Evolutionary conservation across 768 basidiomycete species (phyloP).

Genomic region (Leccinellum albellum): DNA sequence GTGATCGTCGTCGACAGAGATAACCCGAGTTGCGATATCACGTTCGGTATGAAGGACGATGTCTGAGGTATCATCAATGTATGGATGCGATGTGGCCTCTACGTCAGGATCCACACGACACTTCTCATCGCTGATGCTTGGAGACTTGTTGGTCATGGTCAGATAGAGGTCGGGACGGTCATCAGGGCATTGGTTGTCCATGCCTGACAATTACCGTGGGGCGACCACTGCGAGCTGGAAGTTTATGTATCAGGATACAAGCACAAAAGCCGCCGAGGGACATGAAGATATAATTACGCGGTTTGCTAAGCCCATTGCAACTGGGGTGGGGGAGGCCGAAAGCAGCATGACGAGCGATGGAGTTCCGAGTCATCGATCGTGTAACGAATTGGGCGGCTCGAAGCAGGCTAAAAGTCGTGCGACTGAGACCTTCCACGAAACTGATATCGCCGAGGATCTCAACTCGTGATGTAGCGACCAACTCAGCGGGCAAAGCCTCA

Average conservation of each 20-base stretch:
- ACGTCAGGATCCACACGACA: conserved; percentile 29
- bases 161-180: background rate
- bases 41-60: conserved; percentile 38
- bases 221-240: background rate
- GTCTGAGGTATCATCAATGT: conserved; percentile 7
- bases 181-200: background rate
- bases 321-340: background rate
- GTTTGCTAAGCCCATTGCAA: background rate
- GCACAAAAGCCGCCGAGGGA: background rate
- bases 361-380: background rate
- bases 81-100: conserved; percentile 17
- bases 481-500: background rate
- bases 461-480: background rate
- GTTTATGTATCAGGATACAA: conserved; percentile 2
- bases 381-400: background rate
- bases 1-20: conserved; percentile 5
- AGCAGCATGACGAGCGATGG: background rate
- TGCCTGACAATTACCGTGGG: conserved; percentile 1
- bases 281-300: background rate
- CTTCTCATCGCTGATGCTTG: conserved; percentile 6
- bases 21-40: conserved; percentile 45
- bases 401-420: background rate
- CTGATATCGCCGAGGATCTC: background rate
- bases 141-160: background rate
- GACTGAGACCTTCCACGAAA: background rate